phyloP scores from a whole-genome alignment of 1,284 basidiomycete genomes.

The Schizopora paradoxa region DNA sequence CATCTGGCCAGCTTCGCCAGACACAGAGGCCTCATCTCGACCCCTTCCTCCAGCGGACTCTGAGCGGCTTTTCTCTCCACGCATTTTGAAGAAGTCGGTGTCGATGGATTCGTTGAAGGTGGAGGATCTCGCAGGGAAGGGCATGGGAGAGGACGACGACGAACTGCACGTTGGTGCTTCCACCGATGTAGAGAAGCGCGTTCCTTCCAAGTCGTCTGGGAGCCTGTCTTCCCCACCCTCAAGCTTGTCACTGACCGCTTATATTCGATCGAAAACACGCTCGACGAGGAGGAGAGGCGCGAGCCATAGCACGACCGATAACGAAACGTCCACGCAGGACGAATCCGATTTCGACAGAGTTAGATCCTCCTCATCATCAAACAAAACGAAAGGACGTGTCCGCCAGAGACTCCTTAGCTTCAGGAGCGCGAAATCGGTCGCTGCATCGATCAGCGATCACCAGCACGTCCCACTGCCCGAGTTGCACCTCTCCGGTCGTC shows the following conservation, averaged over 20 bases:
- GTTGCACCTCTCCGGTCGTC: conserved; percentile 1
- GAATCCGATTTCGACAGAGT: conserved; percentile 13
- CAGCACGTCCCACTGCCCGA: neutral
- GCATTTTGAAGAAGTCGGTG: conserved; percentile 58
- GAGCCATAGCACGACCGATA: conserved; percentile 11
- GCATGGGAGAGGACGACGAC: conserved; percentile 30
- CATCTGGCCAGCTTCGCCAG: no score
- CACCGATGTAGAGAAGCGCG: conserved; percentile 2
- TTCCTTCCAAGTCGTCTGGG: no score
- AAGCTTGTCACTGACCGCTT: conserved; percentile 33
- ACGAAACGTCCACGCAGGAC: conserved; percentile 12
- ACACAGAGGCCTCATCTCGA: no score
- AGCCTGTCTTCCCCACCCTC: conserved; percentile 32
- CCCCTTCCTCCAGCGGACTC: no score
- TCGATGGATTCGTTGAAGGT: conserved; percentile 70
- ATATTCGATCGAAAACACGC: conserved; percentile 10
- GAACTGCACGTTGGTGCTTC: conserved; percentile 27
- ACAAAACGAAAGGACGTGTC: conserved; percentile 9
- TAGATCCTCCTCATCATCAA: neutral
- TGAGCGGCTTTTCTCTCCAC: conserved; percentile 25
- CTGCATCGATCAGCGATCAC: conserved; percentile 1
- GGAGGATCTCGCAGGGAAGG: conserved; percentile 35
- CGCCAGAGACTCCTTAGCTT: conserved; percentile 12
- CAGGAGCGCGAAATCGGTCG: conserved; percentile 6
- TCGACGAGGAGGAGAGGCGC: conserved; percentile 4